Evolutionary conservation across 2,329 filamentous ascomycete genomes (phyloP).

Genomic region (Colletotrichum tabaci): DNA sequence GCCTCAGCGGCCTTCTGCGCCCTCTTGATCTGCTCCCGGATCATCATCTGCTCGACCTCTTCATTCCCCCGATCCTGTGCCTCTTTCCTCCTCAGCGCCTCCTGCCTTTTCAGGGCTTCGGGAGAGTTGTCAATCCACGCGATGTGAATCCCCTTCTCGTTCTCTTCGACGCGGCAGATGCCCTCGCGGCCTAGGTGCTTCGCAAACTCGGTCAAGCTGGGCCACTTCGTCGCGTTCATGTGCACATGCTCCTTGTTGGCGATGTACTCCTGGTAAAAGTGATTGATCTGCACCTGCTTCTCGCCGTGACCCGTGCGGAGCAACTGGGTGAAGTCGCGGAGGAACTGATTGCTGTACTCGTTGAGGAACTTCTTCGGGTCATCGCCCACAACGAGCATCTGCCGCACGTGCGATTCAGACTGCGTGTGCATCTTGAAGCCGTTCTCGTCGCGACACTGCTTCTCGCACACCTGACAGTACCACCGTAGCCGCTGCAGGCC

Average conservation of each 20-base stretch:
- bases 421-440: constrained; percentile 92
- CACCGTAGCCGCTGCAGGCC: constrained; percentile 86
- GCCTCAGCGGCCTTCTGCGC: constrained; percentile 74
- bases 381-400: constrained; percentile 90
- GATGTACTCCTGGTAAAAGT: constrained; percentile 97
- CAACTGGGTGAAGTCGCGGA: constrained; percentile 82
- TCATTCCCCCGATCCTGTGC: constrained; percentile 92
- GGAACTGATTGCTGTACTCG: constrained; percentile 86
- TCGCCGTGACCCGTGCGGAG: constrained; percentile 90
- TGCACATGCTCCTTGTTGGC: constrained; percentile 89
- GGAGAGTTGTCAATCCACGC: constrained; percentile 94
- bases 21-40: constrained; percentile 86
- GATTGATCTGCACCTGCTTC: constrained; percentile 90
- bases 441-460: constrained; percentile 81
- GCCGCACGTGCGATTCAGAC: constrained; percentile 88
- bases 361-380: constrained; percentile 88
- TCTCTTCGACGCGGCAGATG: constrained; percentile 91
- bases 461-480: constrained; percentile 89
- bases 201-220: constrained; percentile 89
- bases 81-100: constrained; percentile 87
- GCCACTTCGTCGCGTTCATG: constrained; percentile 95
- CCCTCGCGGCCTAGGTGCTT: constrained; percentile 90
- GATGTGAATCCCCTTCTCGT: constrained; percentile 86
- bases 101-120: constrained; percentile 84
- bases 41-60: constrained; percentile 86